These are phyloP conservation scores for Barnettozyma pratensis DNA, from an alignment of 805 yeast species.

Conservation along the genomic window DNA sequence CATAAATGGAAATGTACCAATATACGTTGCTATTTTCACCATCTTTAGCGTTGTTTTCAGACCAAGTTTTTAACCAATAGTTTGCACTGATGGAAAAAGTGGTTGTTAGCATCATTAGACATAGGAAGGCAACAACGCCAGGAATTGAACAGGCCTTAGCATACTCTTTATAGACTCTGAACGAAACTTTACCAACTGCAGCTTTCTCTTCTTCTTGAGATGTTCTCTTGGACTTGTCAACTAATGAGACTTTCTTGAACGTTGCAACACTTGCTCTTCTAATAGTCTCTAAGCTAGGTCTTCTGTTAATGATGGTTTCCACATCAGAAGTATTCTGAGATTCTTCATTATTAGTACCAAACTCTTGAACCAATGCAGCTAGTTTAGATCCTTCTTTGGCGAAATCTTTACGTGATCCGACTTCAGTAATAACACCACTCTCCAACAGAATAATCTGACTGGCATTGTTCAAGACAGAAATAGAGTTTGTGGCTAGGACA, in stretches of 20 bases:
- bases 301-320: constrained; percentile 1
- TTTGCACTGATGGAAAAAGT: constrained; percentile 39
- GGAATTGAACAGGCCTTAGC: constrained; percentile 52
- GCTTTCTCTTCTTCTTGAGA: constrained; percentile 47
- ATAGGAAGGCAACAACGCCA: constrained; percentile 41
- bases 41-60: constrained; percentile 42
- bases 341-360: constrained; percentile 46
- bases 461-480: constrained; percentile 75
- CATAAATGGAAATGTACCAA: constrained; percentile 49
- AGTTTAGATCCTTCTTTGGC: constrained; percentile 42
- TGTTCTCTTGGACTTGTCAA: constrained; percentile 31
- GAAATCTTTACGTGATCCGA: constrained; percentile 54
- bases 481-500: constrained; percentile 81
- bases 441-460: constrained; percentile 62
- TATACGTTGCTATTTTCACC: constrained; percentile 40
- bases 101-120: constrained; percentile 30
- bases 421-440: constrained; percentile 63
- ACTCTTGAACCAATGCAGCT: constrained; percentile 52
- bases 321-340: constrained; percentile 8
- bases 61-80: constrained; percentile 68
- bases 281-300: constrained; percentile 14
- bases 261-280: constrained; percentile 66
- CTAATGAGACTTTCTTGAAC: constrained; percentile 37
- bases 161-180: constrained; percentile 48
- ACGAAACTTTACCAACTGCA: constrained; percentile 56